Percentiles rank a stretch among this genome's conserved stretches.
phyloP scores from a whole-genome alignment of 1,139 yeast genomes.

The Hansenula sp. region DNA sequence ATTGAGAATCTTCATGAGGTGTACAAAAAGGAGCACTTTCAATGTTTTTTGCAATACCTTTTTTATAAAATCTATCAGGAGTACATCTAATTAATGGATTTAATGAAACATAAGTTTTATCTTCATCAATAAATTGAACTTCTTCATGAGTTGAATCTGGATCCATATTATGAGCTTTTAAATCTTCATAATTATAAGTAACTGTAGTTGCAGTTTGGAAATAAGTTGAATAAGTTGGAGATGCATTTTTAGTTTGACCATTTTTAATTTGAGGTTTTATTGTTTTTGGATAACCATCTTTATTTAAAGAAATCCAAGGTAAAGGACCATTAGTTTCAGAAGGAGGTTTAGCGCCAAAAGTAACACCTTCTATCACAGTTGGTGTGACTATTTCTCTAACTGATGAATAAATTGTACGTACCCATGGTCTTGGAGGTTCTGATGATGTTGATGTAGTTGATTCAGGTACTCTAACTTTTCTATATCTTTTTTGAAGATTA shows the following conservation, averaged over 20 bases:
- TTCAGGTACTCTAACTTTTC: constrained; percentile 16
- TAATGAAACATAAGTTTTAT: constrained; percentile 59
- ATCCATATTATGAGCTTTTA: constrained; percentile 68
- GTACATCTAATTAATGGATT: constrained; percentile 84
- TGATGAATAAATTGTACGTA: constrained; percentile 59
- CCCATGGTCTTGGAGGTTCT: constrained; percentile 60
- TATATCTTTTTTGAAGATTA: constrained; percentile 17
- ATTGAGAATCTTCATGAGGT: constrained; percentile 56
- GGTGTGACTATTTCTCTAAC: constrained; percentile 69
- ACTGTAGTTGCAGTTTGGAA: constrained; percentile 66
- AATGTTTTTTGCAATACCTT: constrained; percentile 54
- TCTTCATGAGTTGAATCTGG: constrained; percentile 54
- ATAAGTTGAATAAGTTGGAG: constrained; percentile 73
- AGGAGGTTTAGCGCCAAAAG: constrained; percentile 73
- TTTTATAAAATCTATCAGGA: constrained; percentile 65
- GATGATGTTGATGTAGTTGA: constrained; percentile 27
- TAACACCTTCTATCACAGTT: constrained; percentile 75
- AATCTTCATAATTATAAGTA: constrained; percentile 50
- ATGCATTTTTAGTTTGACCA: constrained; percentile 60
- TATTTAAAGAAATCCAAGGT: constrained; percentile 78
- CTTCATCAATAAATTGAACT: constrained; percentile 55
- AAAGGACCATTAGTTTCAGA: constrained; percentile 56
- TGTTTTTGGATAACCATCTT: constrained; percentile 79
- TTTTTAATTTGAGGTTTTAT: constrained; percentile 68
- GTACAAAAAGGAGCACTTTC: constrained; percentile 76